phyloP scores from a whole-genome alignment of 768 basidiomycete species.

The Hysterangium stoloniferum region DNA sequence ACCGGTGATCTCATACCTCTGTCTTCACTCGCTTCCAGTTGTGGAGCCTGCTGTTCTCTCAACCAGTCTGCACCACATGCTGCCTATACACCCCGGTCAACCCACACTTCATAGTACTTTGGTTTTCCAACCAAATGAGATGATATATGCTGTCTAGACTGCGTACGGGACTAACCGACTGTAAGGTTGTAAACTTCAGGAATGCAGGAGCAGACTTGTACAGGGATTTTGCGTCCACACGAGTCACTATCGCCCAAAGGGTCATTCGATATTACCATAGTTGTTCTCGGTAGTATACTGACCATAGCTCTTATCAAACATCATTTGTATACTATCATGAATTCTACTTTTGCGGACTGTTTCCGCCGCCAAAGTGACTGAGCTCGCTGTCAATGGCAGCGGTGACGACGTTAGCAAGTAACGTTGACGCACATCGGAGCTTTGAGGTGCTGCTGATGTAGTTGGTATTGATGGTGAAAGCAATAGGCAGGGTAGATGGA shows the following conservation, averaged over 20 bases:
- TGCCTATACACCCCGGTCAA: slow-evolving; percentile 47
- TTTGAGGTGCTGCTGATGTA: no score
- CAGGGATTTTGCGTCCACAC: slow-evolving; percentile 6
- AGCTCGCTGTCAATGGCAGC: no score
- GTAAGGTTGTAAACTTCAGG: slow-evolving; percentile 13
- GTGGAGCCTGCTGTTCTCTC: slow-evolving; percentile 30
- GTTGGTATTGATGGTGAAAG: no score
- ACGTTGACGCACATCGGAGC: no score
- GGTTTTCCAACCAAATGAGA: slow-evolving; percentile 79
- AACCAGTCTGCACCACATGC: slow-evolving; percentile 43
- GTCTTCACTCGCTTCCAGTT: slow-evolving; percentile 47
- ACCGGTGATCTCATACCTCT: slow-evolving; percentile 48
- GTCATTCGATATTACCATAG: not conserved
- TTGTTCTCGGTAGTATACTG: no score
- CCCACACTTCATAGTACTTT: slow-evolving; percentile 55
- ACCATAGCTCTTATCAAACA: no score
- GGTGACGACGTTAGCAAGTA: no score
- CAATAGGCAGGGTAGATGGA: no score
- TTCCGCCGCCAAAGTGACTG: no score
- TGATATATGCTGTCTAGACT: slow-evolving; percentile 70
- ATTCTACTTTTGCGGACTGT: no score
- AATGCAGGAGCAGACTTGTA: slow-evolving; percentile 5
- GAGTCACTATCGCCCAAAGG: not conserved
- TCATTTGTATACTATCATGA: no score
- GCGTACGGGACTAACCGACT: slow-evolving; percentile 49